Conservation (phyloP, 768 basidiomycete species). For the Calocybe cyanea region DNA sequence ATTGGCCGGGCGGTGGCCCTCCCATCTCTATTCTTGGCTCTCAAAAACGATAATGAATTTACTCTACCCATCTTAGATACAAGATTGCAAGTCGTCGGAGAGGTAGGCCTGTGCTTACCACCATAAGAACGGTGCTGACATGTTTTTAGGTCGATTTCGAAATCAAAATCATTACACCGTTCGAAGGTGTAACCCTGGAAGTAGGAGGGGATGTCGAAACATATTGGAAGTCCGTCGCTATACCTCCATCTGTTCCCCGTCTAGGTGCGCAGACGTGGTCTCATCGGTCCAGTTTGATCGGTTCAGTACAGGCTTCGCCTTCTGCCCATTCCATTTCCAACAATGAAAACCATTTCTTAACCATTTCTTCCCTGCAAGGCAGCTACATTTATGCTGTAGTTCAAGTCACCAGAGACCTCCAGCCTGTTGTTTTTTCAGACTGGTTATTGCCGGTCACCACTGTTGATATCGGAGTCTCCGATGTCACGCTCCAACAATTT, state of each 20-base stretch:
- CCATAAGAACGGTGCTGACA: constrained; percentile 8
- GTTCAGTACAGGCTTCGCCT: constrained; percentile 71
- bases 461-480: constrained; percentile 77
- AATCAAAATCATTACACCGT: constrained; percentile 80
- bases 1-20: constrained; percentile 90
- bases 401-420: constrained; percentile 88
- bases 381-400: constrained; percentile 82
- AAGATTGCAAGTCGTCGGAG: constrained; percentile 89
- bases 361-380: constrained; percentile 88
- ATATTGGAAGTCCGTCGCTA: constrained; percentile 91
- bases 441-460: constrained; percentile 70
- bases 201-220: constrained; percentile 95
- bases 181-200: constrained; percentile 88
- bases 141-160: constrained; percentile 78
- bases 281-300: constrained; percentile 40
- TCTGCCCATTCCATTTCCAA: constrained; percentile 51
- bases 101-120: constrained; percentile 45
- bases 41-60: constrained; percentile 51
- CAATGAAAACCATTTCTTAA: constrained; percentile 54
- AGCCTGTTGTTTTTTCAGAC: constrained; percentile 83
- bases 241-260: constrained; percentile 38
- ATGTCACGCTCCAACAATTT: constrained; percentile 83
- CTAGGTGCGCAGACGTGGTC: constrained; percentile 34
- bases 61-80: constrained; percentile 86
- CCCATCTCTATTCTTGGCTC: constrained; percentile 62